Evolutionary conservation across 1,284 basidiomycete species (phyloP).

Genomic region (Ganoderma multipileum): DNA sequence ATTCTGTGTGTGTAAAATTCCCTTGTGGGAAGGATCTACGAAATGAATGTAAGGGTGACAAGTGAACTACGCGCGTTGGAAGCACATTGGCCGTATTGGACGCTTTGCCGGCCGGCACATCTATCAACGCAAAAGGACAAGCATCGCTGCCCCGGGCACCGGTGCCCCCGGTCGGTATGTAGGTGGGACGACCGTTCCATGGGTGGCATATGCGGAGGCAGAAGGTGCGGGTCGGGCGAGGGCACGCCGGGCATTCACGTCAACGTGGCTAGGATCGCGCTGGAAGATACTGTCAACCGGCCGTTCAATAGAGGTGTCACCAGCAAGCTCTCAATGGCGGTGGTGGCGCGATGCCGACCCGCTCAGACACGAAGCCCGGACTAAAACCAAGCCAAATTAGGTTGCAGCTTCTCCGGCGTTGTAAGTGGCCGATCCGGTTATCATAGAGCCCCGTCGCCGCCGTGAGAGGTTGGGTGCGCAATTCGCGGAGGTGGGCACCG

Average conservation of each 20-base stretch:
- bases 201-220: conserved; percentile 18
- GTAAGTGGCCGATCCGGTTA: background rate
- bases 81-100: background rate
- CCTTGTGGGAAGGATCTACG: background rate
- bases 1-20: background rate
- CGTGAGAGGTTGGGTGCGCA: background rate
- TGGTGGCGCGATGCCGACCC: conserved; percentile 44
- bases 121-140: background rate
- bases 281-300: background rate
- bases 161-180: background rate
- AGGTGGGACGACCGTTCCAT: background rate
- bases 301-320: conserved; percentile 32
- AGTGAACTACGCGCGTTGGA: background rate
- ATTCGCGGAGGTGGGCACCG: background rate
- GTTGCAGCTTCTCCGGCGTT: background rate
- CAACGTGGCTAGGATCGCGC: conserved; percentile 36
- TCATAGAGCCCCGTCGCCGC: background rate
- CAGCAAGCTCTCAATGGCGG: conserved; percentile 46
- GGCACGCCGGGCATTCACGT: conserved; percentile 38
- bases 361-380: background rate
- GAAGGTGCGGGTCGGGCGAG: conserved; percentile 37
- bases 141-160: background rate
- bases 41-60: background rate
- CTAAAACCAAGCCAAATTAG: background rate
- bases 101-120: background rate